phyloP scores from a whole-genome alignment of 2,329 filamentous ascomycete genomes.

The Zalaria obscura region DNA sequence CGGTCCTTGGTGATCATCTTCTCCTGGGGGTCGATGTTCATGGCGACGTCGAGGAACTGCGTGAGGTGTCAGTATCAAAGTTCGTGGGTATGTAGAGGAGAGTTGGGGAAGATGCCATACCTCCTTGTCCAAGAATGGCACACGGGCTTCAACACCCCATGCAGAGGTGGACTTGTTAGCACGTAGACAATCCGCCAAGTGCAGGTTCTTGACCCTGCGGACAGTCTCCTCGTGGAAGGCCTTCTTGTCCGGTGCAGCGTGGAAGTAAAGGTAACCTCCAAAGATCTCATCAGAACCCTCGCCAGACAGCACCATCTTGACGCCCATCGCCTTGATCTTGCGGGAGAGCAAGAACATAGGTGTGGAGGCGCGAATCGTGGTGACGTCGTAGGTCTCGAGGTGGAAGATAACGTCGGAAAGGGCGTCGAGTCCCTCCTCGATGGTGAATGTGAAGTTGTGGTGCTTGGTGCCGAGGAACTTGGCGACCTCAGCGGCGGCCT shows the following conservation, averaged over 20 bases:
- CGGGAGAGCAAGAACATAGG: conserved; percentile 96
- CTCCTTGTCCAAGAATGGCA: conserved; percentile 94
- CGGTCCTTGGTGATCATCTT: conserved; percentile 88
- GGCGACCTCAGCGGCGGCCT: conserved; percentile 83
- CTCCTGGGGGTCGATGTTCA: conserved; percentile 87
- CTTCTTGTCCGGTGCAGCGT: conserved; percentile 77
- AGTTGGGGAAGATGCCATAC: not conserved
- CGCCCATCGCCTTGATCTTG: conserved; percentile 98
- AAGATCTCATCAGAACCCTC: conserved; percentile 98
- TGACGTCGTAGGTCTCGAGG: conserved; percentile 95
- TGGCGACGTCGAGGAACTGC: conserved; percentile 69
- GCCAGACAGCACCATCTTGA: conserved; percentile 98
- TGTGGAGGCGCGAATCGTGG: conserved; percentile 93
- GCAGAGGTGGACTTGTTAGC: conserved; percentile 99
- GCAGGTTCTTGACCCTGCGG: conserved; percentile 87
- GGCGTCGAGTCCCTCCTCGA: conserved; percentile 93
- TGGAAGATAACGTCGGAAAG: conserved; percentile 97
- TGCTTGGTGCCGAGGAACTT: conserved; percentile 96
- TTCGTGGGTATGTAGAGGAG: not conserved
- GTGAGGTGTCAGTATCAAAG: not conserved
- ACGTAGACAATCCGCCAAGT: conserved; percentile 87
- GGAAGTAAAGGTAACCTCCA: conserved; percentile 97
- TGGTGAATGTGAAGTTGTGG: conserved; percentile 95
- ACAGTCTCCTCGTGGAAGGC: conserved; percentile 96
- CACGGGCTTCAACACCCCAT: conserved; percentile 94